These are phyloP conservation scores for Candolleomyces aberdarensis DNA, from an alignment of 768 basidiomycete genomes.

Conservation along the genomic window DNA sequence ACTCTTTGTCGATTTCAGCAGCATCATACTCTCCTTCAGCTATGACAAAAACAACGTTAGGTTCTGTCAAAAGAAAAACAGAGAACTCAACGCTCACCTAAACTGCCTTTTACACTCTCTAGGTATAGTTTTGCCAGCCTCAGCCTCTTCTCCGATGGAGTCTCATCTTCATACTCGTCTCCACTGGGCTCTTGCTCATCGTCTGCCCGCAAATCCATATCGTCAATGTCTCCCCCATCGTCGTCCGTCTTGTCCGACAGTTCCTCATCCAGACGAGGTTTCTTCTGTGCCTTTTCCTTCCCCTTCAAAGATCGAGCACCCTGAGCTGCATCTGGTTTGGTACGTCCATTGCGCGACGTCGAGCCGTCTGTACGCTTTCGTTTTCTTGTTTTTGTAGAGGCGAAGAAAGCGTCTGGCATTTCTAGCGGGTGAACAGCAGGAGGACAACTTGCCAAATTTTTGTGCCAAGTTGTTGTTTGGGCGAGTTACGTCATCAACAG, in stretches of 20 bases:
- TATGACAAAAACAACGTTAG: constrained; percentile 15
- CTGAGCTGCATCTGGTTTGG: constrained; percentile 17
- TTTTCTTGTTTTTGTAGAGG: constrained; percentile 55
- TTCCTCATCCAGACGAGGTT: constrained; percentile 54
- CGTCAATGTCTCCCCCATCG: constrained; percentile 56
- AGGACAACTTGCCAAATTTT: too few relatives aligned
- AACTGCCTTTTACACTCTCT: constrained; percentile 72
- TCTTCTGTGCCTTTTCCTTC: constrained; percentile 22
- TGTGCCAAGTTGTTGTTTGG: constrained; percentile 7
- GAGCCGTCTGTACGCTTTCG: constrained; percentile 46
- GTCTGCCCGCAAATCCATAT: constrained; percentile 65
- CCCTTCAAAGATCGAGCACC: constrained; percentile 12
- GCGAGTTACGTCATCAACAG: neutral
- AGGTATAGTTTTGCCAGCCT: constrained; percentile 89
- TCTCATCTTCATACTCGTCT: constrained; percentile 86
- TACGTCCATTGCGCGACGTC: constrained; percentile 14
- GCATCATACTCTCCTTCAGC: constrained; percentile 94
- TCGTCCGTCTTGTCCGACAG: constrained; percentile 62
- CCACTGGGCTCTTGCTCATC: constrained; percentile 59
- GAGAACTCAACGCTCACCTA: constrained; percentile 44
- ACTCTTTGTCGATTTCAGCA: constrained; percentile 90
- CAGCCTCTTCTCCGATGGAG: constrained; percentile 89
- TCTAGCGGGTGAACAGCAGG: too few relatives aligned
- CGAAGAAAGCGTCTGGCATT: constrained; percentile 84
- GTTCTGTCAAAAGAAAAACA: neutral